Base-by-base conservation (phyloP, 495 filamentous ascomycete species). In the Ramalina intermedia region DNA sequence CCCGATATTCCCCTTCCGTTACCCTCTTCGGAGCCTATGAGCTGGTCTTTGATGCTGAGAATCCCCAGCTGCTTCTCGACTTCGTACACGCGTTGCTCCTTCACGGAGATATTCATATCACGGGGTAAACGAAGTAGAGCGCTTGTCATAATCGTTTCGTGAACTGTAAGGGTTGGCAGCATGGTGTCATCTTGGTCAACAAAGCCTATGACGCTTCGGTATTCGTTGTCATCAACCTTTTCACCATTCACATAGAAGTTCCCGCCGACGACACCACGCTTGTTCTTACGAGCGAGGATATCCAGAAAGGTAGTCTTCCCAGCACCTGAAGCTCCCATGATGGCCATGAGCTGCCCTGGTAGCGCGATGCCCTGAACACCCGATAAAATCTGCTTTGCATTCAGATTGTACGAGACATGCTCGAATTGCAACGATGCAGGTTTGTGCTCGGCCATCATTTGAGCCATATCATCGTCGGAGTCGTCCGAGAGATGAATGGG, bases 171-270 rank as follows among this genome's bases (percentile, higher is more conserved):
- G 6, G 91, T 98, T 4, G 91, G 82, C 46, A 98, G 75, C 88
- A 98, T 94, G 6, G 90, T 94, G 58, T 96, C 91, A 56, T 96
- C 91, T 64, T 98, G 91, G 55, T 98, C 93, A 29, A 98, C 91
- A 56, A 98, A 98, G 40, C 91, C 91, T 43, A 94, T 81, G 56
- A 95, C 88, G 53, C 73, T 86, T 61, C 84, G 85, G 63, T 87
- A 98, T 27, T 96, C 87, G 41, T 78, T 62, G 63, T 98, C 87
- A 43, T 66, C 72, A 37, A 96, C 76, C 63, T 84, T 87, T 61
- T 96, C 86, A 33, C 91, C 91, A 58, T 98, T 96, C 45, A 98
- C 81, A 57, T 82, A 94, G 58, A 96, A 94, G 46, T 94, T 74
- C 17, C 91, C 91, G 4, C 73, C 68, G 2, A 85, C 79, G 5